These are phyloP conservation scores for Intubia oerlemansii DNA, from an alignment of 2,329 filamentous ascomycete genomes.

Conservation along the genomic window DNA sequence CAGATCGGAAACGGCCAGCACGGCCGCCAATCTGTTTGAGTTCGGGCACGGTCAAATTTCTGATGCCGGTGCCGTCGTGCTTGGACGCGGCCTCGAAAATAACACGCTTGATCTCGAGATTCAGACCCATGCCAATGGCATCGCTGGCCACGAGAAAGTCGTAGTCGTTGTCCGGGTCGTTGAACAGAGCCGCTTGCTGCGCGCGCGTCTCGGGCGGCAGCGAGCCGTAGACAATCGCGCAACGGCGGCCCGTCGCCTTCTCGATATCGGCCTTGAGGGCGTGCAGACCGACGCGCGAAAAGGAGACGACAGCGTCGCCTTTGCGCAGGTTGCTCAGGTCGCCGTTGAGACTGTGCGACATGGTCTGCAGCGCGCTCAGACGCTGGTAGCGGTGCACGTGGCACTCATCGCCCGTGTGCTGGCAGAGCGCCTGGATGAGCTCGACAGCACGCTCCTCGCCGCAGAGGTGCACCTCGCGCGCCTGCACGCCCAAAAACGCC, in stretches of 20 bases:
- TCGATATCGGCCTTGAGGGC: slow-evolving; percentile 62
- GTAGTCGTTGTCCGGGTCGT: slow-evolving; percentile 87
- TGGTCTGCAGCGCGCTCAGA: slow-evolving; percentile 54
- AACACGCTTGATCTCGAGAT: slow-evolving; percentile 76
- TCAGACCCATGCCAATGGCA: slow-evolving; percentile 93
- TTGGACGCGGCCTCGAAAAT: slow-evolving; percentile 68
- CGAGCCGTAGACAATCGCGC: slow-evolving; percentile 82
- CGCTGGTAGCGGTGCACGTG: slow-evolving; percentile 68
- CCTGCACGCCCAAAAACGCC: slow-evolving; percentile 69
- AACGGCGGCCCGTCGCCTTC: slow-evolving; percentile 49
- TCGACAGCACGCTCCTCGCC: slow-evolving; percentile 70
- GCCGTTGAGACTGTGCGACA: slow-evolving; percentile 38
- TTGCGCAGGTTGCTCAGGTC: slow-evolving; percentile 51
- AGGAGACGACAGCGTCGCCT: slow-evolving; percentile 77
- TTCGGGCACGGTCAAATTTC: slow-evolving; percentile 47
- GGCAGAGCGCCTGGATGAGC: slow-evolving; percentile 57
- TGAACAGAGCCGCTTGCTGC: slow-evolving; percentile 81
- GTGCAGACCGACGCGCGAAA: slow-evolving; percentile 68
- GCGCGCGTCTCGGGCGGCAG: slow-evolving; percentile 83
- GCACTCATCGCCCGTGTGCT: slow-evolving; percentile 61
- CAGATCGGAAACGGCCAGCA: slow-evolving; percentile 68
- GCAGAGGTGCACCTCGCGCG: slow-evolving; percentile 79
- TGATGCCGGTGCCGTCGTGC: slow-evolving; percentile 36
- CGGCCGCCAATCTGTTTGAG: slow-evolving; percentile 90
- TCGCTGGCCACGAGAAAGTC: slow-evolving; percentile 62